Evolutionary conservation across 2,329 filamentous ascomycete species (phyloP).

Genomic region (Pseudopyricularia cyperi): DNA sequence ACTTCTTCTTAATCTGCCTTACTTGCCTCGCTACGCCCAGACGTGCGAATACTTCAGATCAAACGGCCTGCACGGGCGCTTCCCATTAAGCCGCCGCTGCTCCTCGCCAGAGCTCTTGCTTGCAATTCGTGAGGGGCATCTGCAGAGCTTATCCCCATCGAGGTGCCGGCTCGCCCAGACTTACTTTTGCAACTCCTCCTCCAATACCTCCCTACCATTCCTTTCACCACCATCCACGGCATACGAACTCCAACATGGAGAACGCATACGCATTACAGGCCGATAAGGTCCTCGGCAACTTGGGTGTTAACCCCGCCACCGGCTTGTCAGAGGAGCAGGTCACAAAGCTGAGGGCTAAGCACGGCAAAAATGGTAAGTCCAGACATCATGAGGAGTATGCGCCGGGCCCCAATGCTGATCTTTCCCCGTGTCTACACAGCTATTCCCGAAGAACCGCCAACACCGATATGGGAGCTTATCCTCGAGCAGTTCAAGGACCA

Average conservation of each 20-base stretch:
- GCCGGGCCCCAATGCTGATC: not conserved
- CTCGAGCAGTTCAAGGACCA: conserved; percentile 99
- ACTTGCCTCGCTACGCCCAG: not conserved
- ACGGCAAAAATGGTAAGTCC: conserved; percentile 52
- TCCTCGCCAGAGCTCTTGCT: not conserved
- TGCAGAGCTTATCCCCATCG: not conserved
- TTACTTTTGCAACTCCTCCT: not conserved
- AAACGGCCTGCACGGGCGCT: not conserved
- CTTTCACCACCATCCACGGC: not conserved
- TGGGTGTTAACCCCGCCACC: conserved; percentile 38
- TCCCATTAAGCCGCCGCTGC: not conserved
- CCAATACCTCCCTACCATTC: not conserved
- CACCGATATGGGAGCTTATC: conserved; percentile 89
- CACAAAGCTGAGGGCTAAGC: conserved; percentile 36
- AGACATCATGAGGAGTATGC: not conserved
- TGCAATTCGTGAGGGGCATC: not conserved
- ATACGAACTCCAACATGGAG: conserved; percentile 34
- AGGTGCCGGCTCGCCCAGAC: not conserved
- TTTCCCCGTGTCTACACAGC: conserved; percentile 20
- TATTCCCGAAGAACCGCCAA: conserved; percentile 79
- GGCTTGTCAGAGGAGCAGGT: conserved; percentile 51
- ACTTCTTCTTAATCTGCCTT: not conserved
- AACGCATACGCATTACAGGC: conserved; percentile 46
- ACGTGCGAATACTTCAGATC: not conserved
- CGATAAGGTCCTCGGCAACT: conserved; percentile 44